phyloP scores from a whole-genome alignment of 371 early-diverging fungal genomes.

The Mucor sp. region DNA sequence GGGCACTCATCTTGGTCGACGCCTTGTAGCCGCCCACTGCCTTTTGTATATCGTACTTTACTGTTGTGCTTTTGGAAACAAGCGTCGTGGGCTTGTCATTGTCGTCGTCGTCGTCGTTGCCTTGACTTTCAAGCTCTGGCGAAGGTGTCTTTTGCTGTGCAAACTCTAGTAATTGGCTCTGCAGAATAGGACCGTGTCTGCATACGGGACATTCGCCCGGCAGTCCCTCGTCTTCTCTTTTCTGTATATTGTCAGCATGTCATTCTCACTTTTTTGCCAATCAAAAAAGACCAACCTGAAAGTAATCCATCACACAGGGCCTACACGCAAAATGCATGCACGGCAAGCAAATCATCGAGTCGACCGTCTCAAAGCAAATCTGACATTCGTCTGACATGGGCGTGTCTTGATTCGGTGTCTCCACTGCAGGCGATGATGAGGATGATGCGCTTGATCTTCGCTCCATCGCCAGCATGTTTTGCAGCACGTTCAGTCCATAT shows the following conservation, averaged over 20 bases:
- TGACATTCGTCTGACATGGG: conserved; percentile 35
- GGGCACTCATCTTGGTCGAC: conserved; percentile 66
- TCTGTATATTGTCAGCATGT: conserved; percentile 21
- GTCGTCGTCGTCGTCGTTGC: neutral
- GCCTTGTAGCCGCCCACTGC: conserved; percentile 55
- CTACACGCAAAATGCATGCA: conserved; percentile 72
- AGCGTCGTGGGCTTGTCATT: neutral
- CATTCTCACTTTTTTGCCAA: neutral
- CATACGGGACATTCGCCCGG: conserved; percentile 68
- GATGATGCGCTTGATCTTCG: neutral
- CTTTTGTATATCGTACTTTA: conserved; percentile 37
- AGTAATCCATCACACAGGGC: conserved; percentile 59
- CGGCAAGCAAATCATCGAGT: conserved; percentile 56
- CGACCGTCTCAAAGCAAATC: conserved; percentile 46
- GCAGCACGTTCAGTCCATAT: conserved; percentile 44
- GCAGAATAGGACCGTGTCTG: conserved; percentile 51
- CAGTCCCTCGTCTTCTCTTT: conserved; percentile 55
- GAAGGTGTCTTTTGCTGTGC: conserved; percentile 11
- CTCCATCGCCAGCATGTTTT: conserved; percentile 34
- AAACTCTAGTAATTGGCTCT: conserved; percentile 56
- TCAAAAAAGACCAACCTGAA: conserved; percentile 43
- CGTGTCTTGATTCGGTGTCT: conserved; percentile 4
- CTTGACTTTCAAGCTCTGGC: neutral
- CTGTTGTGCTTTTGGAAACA: conserved; percentile 10
- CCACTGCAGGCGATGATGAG: neutral